Evolutionary conservation across 2,329 filamentous ascomycete species (phyloP).

Genomic region (Biscogniauxia marginata): DNA sequence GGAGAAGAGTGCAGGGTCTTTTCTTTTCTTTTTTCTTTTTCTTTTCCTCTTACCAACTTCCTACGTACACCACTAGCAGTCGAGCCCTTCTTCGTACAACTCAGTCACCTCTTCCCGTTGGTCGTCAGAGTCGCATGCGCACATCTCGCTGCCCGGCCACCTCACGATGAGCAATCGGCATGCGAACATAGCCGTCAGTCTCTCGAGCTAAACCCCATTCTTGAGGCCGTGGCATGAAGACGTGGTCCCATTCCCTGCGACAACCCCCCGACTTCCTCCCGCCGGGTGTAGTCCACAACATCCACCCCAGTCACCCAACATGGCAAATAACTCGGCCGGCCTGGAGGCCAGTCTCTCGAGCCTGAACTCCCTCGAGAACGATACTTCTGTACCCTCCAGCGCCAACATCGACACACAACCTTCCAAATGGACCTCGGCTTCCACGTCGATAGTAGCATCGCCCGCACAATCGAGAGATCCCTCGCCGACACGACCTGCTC

Average conservation of each 20-base stretch:
- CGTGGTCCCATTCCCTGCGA: constrained; percentile 29
- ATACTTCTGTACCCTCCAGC: constrained; percentile 32
- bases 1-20: background rate
- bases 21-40: no score
- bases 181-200: constrained; percentile 21
- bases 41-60: background rate
- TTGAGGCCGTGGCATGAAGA: constrained; percentile 27
- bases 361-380: constrained; percentile 33
- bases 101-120: constrained; percentile 8
- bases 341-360: constrained; percentile 34
- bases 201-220: constrained; percentile 27
- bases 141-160: constrained; percentile 19
- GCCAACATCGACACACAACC: constrained; percentile 32
- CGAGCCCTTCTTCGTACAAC: constrained; percentile 4
- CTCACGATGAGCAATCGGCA: constrained; percentile 31
- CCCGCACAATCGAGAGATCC: constrained; percentile 31
- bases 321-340: constrained; percentile 29
- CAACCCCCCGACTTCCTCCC: constrained; percentile 12
- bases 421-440: constrained; percentile 34
- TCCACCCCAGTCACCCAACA: constrained; percentile 16
- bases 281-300: constrained; percentile 12
- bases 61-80: background rate
- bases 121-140: constrained; percentile 22
- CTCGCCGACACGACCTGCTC: constrained; percentile 27
- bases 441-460: constrained; percentile 32